These are phyloP conservation scores for Albugo candida DNA, from an alignment of 352 stramenopile species.

Conservation along the genomic window DNA sequence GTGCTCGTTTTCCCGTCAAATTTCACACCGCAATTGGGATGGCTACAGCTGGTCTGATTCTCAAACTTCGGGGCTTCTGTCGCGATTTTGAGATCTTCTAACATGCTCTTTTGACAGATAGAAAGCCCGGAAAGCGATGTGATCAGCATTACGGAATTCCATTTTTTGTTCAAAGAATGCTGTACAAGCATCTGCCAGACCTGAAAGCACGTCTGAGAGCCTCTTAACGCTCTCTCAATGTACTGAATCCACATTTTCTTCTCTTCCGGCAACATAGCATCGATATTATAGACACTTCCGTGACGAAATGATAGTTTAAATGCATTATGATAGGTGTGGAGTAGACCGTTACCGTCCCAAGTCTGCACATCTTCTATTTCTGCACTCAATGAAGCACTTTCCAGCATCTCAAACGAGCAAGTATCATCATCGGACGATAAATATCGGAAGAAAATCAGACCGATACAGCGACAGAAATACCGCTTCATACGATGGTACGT, in stretches of 20 bases:
- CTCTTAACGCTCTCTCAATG: conserved; percentile 38
- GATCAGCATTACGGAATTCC: background rate
- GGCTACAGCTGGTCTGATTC: conserved; percentile 28
- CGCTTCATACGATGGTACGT: conserved; percentile 76
- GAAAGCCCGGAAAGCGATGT: background rate
- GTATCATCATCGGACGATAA: conserved; percentile 2
- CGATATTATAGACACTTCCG: conserved; percentile 52
- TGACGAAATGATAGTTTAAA: conserved; percentile 70
- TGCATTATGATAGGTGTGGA: conserved; percentile 65
- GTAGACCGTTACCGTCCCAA: conserved; percentile 69
- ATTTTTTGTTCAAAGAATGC: too few species aligned
- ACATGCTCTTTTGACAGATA: conserved; percentile 24
- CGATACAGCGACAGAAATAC: conserved; percentile 64
- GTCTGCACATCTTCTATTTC: conserved; percentile 58
- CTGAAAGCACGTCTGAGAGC: conserved; percentile 3
- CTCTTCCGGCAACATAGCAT: conserved; percentile 63
- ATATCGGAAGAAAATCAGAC: conserved; percentile 61
- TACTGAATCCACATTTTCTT: conserved; percentile 61
- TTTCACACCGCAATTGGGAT: conserved; percentile 35
- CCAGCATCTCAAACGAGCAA: conserved; percentile 28
- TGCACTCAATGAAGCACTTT: conserved; percentile 37
- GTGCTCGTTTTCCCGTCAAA: conserved; percentile 35
- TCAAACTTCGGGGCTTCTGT: conserved; percentile 66
- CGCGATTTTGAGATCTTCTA: conserved; percentile 12
- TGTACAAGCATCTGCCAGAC: too few species aligned